These are phyloP conservation scores for Diaporthe sp. DNA, from an alignment of 2,329 filamentous ascomycete species.

Conservation along the genomic window DNA sequence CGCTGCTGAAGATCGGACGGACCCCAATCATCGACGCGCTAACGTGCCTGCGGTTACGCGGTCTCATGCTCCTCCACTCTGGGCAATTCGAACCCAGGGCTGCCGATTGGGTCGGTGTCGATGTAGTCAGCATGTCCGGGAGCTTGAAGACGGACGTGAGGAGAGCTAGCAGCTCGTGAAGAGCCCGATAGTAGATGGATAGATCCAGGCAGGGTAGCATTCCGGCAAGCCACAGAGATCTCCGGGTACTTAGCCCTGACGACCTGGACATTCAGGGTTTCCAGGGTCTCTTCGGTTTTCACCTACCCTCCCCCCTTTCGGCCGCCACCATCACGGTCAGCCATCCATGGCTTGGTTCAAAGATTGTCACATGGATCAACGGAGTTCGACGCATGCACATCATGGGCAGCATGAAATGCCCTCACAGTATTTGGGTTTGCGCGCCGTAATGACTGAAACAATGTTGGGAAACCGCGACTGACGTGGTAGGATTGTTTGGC, in stretches of 20 bases:
- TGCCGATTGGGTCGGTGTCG: conserved; percentile 8
- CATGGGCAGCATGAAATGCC: background rate
- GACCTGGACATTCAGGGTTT: background rate
- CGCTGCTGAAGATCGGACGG: conserved; percentile 19
- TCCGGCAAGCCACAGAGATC: background rate
- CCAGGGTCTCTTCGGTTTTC: background rate
- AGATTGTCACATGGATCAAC: background rate
- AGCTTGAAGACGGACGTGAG: conserved; percentile 1
- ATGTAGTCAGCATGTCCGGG: background rate
- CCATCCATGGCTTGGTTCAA: background rate
- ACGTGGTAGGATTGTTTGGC: too few relatives aligned
- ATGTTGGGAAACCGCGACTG: background rate
- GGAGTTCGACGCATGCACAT: conserved; percentile 1
- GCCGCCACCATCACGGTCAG: background rate
- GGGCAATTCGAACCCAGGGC: background rate
- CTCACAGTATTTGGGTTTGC: background rate
- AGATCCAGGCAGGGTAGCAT: background rate
- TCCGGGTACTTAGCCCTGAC: background rate
- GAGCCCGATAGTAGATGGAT: background rate
- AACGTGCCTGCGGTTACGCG: conserved; percentile 17
- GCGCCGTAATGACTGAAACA: background rate
- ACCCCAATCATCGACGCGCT: background rate
- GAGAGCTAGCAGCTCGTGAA: conserved; percentile 1
- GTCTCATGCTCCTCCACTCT: conserved; percentile 41
- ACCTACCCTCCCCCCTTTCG: background rate